A percentile compares a stretch with the other conserved stretches of the same genome.
Evolutionary conservation across 495 filamentous ascomycete species (phyloP).

Genomic region (Daldinia vernicosa): DNA sequence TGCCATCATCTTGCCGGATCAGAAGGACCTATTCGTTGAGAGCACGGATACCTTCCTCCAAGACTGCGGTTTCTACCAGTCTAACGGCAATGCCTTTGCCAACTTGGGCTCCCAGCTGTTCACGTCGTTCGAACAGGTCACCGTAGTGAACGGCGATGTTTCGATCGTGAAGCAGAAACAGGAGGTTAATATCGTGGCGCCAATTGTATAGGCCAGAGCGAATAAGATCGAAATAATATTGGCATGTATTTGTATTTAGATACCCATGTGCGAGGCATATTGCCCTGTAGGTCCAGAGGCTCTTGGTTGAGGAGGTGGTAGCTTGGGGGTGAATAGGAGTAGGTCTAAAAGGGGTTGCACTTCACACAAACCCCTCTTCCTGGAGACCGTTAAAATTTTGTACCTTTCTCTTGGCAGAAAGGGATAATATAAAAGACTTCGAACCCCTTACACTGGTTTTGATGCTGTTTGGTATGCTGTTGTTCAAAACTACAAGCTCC

Average conservation of each 20-base stretch:
- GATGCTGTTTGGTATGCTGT: background rate
- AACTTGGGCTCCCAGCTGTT: constrained; percentile 28
- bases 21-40: constrained; percentile 45
- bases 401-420: background rate
- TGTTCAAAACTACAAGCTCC: background rate
- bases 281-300: background rate
- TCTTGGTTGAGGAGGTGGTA: background rate
- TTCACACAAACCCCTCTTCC: constrained; percentile 6
- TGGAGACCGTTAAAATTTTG: background rate
- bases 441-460: background rate
- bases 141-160: constrained; percentile 22
- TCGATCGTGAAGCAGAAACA: constrained; percentile 35
- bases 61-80: constrained; percentile 46
- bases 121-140: constrained; percentile 33
- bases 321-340: background rate
- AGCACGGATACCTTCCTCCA: constrained; percentile 41
- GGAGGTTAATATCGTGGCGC: constrained; percentile 15
- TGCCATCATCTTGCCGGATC: constrained; percentile 46
- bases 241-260: constrained; percentile 21
- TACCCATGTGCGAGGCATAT: constrained; percentile 25
- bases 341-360: constrained; percentile 1
- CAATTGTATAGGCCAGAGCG: background rate
- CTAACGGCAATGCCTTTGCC: constrained; percentile 36
- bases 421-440: background rate
- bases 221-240: constrained; percentile 5